Evolutionary conservation across 305 asterid genomes (phyloP).

Genomic region (Withania somnifera): DNA sequence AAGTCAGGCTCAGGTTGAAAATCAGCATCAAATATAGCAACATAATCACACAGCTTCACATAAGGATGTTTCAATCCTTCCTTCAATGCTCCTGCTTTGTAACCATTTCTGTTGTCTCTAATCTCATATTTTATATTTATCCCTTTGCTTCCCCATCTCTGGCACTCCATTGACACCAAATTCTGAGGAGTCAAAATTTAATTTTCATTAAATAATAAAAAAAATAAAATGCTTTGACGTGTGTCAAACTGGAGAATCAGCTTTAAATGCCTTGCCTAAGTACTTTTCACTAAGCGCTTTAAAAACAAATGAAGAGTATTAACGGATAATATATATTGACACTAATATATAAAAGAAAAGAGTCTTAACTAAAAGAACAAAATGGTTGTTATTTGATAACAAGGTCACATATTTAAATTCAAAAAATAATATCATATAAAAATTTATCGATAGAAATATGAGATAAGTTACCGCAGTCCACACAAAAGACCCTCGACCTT

Average conservation of each 20-base stretch:
- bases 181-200: neutral
- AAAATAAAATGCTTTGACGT: neutral
- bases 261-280: neutral
- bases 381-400: too few species aligned
- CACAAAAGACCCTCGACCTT: too few species aligned
- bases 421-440: too few species aligned
- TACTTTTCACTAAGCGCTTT: neutral
- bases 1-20: slow-evolving; percentile 13
- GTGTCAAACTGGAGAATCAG: neutral
- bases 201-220: too few species aligned
- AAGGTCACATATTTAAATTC: too few species aligned
- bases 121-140: slow-evolving; percentile 13
- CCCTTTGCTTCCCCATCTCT: slow-evolving; percentile 17
- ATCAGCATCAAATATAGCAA: slow-evolving; percentile 13
- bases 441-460: too few species aligned
- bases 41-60: slow-evolving; percentile 7
- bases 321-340: too few species aligned
- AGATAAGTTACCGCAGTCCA: too few species aligned
- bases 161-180: slow-evolving; percentile 14
- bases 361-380: too few species aligned
- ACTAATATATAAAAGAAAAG: too few species aligned
- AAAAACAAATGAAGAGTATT: too few species aligned
- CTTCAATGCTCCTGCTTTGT: slow-evolving; percentile 15
- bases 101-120: slow-evolving; percentile 11
- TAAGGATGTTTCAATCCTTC: slow-evolving; percentile 10